A percentile compares a stretch with the other conserved stretches of the same genome.
Conservation (phyloP, 202 grass and related monocot genomes). For the Dendrocalamus latiflorus region DNA sequence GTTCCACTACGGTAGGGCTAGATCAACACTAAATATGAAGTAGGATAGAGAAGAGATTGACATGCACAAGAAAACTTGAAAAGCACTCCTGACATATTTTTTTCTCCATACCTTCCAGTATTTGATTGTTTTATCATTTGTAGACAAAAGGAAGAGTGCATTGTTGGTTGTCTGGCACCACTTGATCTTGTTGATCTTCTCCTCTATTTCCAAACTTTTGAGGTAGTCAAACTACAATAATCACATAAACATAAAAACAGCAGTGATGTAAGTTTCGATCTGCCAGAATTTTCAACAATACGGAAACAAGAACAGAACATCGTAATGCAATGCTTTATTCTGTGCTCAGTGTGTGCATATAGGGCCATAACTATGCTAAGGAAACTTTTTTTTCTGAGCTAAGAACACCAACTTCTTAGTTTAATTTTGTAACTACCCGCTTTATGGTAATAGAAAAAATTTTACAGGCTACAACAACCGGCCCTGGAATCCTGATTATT, state of each 20-base stretch:
- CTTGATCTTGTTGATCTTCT: constrained; percentile 94
- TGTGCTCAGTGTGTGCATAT: neutral
- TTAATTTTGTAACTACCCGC: neutral
- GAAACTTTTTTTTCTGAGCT: neutral
- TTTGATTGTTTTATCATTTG: constrained; percentile 96
- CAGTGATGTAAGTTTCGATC: neutral
- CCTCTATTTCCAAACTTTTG: constrained; percentile 99
- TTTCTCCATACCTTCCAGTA: constrained; percentile 75
- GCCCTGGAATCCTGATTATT: neutral
- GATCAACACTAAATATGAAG: neutral
- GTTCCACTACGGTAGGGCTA: neutral
- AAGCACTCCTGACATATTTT: neutral
- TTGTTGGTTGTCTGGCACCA: constrained; percentile 78
- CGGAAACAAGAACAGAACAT: neutral
- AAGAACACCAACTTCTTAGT: neutral
- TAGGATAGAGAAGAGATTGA: constrained; percentile 5
- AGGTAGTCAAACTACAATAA: constrained; percentile 86
- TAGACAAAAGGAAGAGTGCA: constrained; percentile 74
- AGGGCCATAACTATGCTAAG: neutral
- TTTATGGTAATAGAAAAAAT: neutral
- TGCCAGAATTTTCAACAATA: constrained; percentile 5
- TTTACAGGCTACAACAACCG: neutral
- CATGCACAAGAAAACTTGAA: constrained; percentile 4
- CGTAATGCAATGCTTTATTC: neutral
- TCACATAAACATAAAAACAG: constrained; percentile 20